phyloP scores from a whole-genome alignment of 2,329 filamentous ascomycete genomes.

The Cordyceps tenuipes region DNA sequence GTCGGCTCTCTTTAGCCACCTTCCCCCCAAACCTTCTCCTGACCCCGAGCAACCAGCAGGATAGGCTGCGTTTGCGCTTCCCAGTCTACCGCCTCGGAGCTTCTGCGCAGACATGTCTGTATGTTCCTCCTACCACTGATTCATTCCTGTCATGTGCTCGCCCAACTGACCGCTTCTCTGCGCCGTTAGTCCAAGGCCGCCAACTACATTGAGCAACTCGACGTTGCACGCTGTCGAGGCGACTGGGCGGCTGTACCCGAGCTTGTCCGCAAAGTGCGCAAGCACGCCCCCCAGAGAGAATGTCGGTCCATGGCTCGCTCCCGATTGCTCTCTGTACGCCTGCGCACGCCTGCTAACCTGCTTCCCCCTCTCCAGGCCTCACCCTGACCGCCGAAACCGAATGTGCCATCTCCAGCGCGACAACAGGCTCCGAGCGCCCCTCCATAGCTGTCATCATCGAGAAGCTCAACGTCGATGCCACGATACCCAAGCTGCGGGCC shows the following conservation, averaged over 20 bases:
- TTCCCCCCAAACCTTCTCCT: neutral
- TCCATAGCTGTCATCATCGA: conserved; percentile 33
- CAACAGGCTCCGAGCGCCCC: conserved; percentile 30
- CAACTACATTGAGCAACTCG: conserved; percentile 73
- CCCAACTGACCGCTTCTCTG: neutral
- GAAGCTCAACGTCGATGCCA: conserved; percentile 36
- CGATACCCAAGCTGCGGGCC: conserved; percentile 42
- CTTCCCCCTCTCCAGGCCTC: conserved; percentile 44
- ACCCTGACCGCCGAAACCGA: conserved; percentile 63
- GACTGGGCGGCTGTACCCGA: conserved; percentile 83
- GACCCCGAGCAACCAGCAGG: conserved; percentile 1
- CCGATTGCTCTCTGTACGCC: conserved; percentile 2
- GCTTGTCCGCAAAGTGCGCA: conserved; percentile 84
- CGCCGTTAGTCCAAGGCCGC: conserved; percentile 58
- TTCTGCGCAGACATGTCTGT: conserved; percentile 9
- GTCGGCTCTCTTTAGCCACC: neutral
- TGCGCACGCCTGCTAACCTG: neutral
- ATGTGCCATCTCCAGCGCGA: conserved; percentile 51
- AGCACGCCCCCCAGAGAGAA: conserved; percentile 77
- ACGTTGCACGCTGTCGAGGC: conserved; percentile 79
- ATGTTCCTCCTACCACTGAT: neutral
- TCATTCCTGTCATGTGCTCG: neutral
- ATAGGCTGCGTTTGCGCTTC: conserved; percentile 1
- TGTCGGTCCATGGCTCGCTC: conserved; percentile 49
- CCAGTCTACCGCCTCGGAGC: conserved; percentile 1